Evolutionary conservation across 257 asterid species (phyloP).

Genomic region (Solanum okadae): DNA sequence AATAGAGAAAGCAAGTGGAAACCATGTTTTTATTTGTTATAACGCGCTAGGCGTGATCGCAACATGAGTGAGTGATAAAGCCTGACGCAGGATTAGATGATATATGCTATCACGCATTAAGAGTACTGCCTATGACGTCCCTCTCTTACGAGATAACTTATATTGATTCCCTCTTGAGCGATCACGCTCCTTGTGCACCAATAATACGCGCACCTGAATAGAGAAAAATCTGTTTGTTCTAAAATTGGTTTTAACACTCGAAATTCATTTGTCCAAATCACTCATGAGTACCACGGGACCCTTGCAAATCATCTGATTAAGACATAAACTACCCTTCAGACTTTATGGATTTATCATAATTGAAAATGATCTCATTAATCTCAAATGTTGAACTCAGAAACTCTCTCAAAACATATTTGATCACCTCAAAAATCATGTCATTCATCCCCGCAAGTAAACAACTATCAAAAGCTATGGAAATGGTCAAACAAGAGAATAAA

Average conservation of each 20-base stretch:
- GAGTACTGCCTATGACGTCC: neutral
- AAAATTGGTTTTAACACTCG: neutral
- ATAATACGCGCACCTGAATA: too few species aligned
- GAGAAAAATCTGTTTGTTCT: neutral
- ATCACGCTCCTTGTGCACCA: neutral
- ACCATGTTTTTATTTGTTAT: too few species aligned
- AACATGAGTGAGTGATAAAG: neutral
- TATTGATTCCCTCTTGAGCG: neutral
- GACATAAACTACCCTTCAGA: neutral
- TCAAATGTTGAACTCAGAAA: neutral
- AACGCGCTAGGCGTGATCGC: neutral
- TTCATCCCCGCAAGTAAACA: neutral
- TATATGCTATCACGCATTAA: neutral
- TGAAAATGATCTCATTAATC: neutral
- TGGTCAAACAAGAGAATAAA: neutral
- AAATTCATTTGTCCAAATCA: neutral
- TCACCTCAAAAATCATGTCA: neutral
- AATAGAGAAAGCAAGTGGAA: neutral
- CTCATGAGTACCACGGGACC: neutral
- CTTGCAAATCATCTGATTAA: neutral
- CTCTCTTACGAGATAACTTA: neutral
- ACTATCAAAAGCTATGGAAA: neutral
- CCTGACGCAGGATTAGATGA: too few species aligned
- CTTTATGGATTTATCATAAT: neutral
- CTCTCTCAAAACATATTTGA: neutral